Evolutionary conservation across 2,329 filamentous ascomycete species (phyloP).

Genomic region (Xylariaceae sp.): DNA sequence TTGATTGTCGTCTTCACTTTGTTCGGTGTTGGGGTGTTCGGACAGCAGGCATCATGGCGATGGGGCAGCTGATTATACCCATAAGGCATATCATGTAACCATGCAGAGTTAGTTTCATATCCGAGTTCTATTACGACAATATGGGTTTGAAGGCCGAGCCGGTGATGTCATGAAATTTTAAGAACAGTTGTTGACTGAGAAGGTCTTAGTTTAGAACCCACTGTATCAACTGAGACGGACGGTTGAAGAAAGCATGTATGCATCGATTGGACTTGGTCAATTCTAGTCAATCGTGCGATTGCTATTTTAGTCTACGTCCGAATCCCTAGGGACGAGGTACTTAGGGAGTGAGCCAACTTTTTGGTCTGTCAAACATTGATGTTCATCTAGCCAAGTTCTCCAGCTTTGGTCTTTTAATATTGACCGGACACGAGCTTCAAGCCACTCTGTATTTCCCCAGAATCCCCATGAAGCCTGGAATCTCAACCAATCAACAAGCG

Average conservation of each 20-base stretch:
- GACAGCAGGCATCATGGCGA: neutral
- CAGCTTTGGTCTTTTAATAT: slow-evolving; percentile 55
- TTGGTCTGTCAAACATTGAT: slow-evolving; percentile 16
- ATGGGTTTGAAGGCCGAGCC: too few species aligned
- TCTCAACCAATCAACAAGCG: slow-evolving; percentile 71
- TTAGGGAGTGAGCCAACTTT: neutral
- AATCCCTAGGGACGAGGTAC: too few species aligned
- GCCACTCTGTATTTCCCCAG: slow-evolving; percentile 66
- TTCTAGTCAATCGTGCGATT: neutral
- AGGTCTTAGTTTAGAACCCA: too few species aligned
- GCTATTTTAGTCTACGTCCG: neutral
- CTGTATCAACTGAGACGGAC: too few species aligned
- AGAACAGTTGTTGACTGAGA: too few species aligned
- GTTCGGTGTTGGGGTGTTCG: slow-evolving; percentile 15
- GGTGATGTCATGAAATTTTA: too few species aligned
- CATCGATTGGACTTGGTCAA: too few species aligned
- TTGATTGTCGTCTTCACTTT: neutral
- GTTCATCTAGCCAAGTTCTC: slow-evolving; percentile 51
- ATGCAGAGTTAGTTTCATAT: too few species aligned
- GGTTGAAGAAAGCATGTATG: too few species aligned
- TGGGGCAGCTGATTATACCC: neutral
- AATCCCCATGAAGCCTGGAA: slow-evolving; percentile 68
- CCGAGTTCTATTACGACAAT: too few species aligned
- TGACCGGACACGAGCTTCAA: slow-evolving; percentile 59
- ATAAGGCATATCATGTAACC: too few species aligned